phyloP scores from a whole-genome alignment of 306 rosid genomes.

The Carpinus fangiana region DNA sequence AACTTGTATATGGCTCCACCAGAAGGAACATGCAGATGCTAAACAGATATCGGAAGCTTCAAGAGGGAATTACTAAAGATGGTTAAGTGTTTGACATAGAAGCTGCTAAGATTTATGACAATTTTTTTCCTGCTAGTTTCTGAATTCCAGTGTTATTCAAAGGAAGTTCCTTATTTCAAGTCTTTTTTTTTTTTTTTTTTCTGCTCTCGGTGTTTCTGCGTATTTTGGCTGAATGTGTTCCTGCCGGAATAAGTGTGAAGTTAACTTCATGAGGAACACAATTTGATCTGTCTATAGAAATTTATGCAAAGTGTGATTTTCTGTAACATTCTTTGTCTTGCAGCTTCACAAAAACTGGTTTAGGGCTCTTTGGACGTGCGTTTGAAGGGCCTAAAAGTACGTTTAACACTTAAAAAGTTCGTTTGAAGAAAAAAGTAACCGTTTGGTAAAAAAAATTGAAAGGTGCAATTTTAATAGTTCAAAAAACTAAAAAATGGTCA shows the following conservation, averaged over 20 bases:
- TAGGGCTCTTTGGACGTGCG: too few species aligned
- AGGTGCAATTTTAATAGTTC: too few species aligned
- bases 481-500: too few species aligned
- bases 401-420: too few species aligned
- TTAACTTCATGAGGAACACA: slow-evolving; percentile 19
- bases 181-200: slow-evolving; percentile 14
- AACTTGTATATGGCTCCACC: neutral
- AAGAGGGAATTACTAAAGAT: neutral
- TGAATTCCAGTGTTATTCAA: slow-evolving; percentile 24
- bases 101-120: slow-evolving; percentile 26
- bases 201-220: slow-evolving; percentile 20
- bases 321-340: neutral
- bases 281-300: slow-evolving; percentile 23
- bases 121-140: slow-evolving; percentile 1
- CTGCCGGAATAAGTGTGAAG: neutral
- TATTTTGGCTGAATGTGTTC: slow-evolving; percentile 4
- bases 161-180: slow-evolving; percentile 24
- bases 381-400: too few species aligned
- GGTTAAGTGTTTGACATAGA: slow-evolving; percentile 24
- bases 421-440: too few species aligned
- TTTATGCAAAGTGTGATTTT: slow-evolving; percentile 11
- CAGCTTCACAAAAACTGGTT: too few species aligned
- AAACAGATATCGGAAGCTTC: neutral
- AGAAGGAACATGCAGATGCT: slow-evolving; percentile 10
- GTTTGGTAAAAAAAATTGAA: too few species aligned